A percentile compares a stretch with the other conserved stretches of the same genome.
Conservation (phyloP, 1,284 basidiomycete genomes). For the Malassezia japonica region DNA sequence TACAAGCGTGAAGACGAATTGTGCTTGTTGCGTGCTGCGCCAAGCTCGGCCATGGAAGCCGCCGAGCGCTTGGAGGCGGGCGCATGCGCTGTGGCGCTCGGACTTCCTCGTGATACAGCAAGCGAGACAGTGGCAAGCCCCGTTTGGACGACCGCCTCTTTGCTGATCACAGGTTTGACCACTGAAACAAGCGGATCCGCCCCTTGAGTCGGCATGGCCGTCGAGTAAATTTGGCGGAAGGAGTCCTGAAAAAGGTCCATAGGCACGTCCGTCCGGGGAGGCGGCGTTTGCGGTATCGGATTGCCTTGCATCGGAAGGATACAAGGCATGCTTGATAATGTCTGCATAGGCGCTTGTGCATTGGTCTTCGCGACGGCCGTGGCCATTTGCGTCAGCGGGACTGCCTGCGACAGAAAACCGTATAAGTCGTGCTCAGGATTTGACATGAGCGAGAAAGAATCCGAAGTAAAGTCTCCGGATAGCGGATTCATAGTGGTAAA, state of each 20-base stretch:
- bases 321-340: slow-evolving; percentile 6
- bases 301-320: background rate
- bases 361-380: background rate
- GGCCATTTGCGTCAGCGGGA: slow-evolving; percentile 9
- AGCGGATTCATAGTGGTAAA: background rate
- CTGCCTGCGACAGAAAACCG: slow-evolving; percentile 9
- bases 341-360: background rate
- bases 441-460: slow-evolving; percentile 8
- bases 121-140: slow-evolving; percentile 4
- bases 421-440: slow-evolving; percentile 6
- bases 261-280: background rate
- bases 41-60: slow-evolving; percentile 1
- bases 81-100: background rate
- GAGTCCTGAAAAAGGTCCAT: background rate
- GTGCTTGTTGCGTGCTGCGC: background rate
- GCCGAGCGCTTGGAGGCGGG: background rate
- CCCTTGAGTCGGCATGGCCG: background rate
- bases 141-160: background rate
- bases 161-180: slow-evolving; percentile 8
- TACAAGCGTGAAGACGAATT: background rate
- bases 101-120: slow-evolving; percentile 1
- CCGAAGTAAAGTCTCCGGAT: slow-evolving; percentile 1
- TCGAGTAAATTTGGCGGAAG: background rate
- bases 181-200: slow-evolving; percentile 5
- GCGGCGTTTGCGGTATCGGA: background rate